Conservation (phyloP, 2,329 filamentous ascomycete species). For the Aspergillus floridensis region DNA sequence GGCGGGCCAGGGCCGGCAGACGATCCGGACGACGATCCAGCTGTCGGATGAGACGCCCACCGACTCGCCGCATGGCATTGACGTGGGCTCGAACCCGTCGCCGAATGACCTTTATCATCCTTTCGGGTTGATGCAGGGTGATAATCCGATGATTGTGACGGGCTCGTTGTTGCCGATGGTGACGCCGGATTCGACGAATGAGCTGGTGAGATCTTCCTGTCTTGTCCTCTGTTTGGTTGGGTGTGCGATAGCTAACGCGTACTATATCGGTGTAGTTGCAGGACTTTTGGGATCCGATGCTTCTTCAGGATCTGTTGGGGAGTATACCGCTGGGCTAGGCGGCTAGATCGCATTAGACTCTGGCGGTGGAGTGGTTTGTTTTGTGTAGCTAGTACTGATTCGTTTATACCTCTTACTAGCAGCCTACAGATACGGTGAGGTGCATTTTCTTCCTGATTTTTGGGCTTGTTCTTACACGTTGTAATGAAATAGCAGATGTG, state of each 20-base stretch:
- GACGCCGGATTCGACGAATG: slow-evolving; percentile 1
- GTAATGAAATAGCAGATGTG: no score
- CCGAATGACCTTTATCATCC: background rate
- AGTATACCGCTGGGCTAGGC: background rate
- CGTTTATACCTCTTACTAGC: background rate
- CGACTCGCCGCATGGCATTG: background rate
- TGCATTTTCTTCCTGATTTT: no score
- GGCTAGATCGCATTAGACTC: background rate
- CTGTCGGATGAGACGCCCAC: background rate
- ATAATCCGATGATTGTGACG: background rate
- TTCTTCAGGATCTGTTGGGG: slow-evolving; percentile 1
- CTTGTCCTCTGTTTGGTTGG: background rate
- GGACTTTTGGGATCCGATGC: slow-evolving; percentile 6
- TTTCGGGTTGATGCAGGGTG: background rate
- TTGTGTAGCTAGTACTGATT: background rate
- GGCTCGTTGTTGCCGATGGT: background rate
- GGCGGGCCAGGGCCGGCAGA: background rate
- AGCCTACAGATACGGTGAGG: no score
- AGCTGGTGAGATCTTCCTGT: background rate
- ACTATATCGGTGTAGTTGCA: background rate
- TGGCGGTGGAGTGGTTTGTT: background rate
- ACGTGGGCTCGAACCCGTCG: background rate
- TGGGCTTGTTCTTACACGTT: no score
- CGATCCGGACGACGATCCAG: background rate
- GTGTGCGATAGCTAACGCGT: background rate